These are phyloP conservation scores for Tricholoma sp. DNA, from an alignment of 768 basidiomycete genomes.

Conservation along the genomic window DNA sequence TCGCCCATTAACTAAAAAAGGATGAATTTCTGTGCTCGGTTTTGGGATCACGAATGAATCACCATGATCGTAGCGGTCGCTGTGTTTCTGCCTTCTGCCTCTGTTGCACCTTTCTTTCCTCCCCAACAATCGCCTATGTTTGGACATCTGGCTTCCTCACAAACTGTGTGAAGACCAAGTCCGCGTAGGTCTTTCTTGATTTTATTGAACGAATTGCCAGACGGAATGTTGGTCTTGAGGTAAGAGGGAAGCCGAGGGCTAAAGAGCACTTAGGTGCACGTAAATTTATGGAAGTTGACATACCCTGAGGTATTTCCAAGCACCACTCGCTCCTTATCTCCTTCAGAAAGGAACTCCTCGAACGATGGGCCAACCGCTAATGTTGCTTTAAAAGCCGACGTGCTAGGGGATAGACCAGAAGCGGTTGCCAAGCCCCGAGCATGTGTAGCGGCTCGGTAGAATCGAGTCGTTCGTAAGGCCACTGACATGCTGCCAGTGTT, in stretches of 20 bases:
- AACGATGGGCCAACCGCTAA: slow-evolving; percentile 67
- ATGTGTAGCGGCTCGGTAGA: slow-evolving; percentile 16
- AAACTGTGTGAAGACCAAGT: slow-evolving; percentile 89
- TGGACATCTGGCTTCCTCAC: slow-evolving; percentile 97
- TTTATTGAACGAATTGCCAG: slow-evolving; percentile 79
- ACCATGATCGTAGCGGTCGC: slow-evolving; percentile 99
- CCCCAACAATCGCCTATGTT: slow-evolving; percentile 99
- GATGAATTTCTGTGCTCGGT: slow-evolving; percentile 5
- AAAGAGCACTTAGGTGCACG: neutral
- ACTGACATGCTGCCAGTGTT: neutral
- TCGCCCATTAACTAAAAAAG: slow-evolving; percentile 88
- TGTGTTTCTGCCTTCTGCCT: slow-evolving; percentile 67
- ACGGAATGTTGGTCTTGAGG: slow-evolving; percentile 90
- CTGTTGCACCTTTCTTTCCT: slow-evolving; percentile 61
- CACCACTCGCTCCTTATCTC: slow-evolving; percentile 52
- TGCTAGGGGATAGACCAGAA: slow-evolving; percentile 30
- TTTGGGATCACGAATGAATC: slow-evolving; percentile 13
- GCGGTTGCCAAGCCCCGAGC: slow-evolving; percentile 44
- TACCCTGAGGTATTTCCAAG: slow-evolving; percentile 70
- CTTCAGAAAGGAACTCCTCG: slow-evolving; percentile 75
- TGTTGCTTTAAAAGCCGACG: slow-evolving; percentile 42
- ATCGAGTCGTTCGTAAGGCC: neutral
- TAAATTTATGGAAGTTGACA: slow-evolving; percentile 13
- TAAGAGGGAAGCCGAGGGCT: slow-evolving; percentile 85
- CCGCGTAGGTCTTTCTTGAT: slow-evolving; percentile 96